Conservation (phyloP, 1,284 basidiomycete species). For the Cutaneotrichosporon sp. region DNA sequence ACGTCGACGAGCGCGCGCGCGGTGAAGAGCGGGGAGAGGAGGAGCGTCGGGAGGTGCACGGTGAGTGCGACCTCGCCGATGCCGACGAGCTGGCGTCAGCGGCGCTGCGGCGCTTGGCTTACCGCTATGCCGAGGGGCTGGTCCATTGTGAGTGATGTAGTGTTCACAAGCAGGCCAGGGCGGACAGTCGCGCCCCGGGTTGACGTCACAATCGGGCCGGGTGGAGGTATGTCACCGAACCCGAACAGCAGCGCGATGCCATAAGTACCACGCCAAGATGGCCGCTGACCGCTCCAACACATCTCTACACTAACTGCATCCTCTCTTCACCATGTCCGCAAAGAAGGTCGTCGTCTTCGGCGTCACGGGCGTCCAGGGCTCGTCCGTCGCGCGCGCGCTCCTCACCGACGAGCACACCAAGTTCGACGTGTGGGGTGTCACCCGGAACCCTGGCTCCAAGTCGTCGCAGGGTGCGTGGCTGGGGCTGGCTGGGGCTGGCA, state of each 20-base stretch:
- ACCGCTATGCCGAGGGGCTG: conserved; percentile 14
- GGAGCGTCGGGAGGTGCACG: conserved; percentile 28
- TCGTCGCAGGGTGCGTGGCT: conserved; percentile 23
- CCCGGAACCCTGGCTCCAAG: conserved; percentile 22
- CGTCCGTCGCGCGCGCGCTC: conserved; percentile 21
- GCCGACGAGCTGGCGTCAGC: conserved; percentile 21
- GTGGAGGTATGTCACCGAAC: too few species aligned
- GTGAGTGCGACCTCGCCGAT: conserved; percentile 19
- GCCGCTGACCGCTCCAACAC: neutral
- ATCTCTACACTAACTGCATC: neutral
- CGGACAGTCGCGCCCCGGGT: too few species aligned
- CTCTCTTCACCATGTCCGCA: conserved; percentile 2
- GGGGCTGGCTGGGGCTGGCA: neutral
- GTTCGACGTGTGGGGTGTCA: conserved; percentile 27
- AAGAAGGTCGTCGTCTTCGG: conserved; percentile 24
- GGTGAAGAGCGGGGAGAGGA: conserved; percentile 27
- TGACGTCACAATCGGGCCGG: too few species aligned
- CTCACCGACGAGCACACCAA: conserved; percentile 12
- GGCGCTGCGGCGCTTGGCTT: neutral
- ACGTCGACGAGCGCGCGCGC: conserved; percentile 48
- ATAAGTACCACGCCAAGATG: too few species aligned
- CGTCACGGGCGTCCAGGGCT: conserved; percentile 28
- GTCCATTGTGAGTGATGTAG: neutral
- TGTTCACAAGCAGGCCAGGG: too few species aligned
- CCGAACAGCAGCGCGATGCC: too few species aligned